phyloP scores from a whole-genome alignment of 116 monocot genomes.

The Phalaenopsis hybrid region DNA sequence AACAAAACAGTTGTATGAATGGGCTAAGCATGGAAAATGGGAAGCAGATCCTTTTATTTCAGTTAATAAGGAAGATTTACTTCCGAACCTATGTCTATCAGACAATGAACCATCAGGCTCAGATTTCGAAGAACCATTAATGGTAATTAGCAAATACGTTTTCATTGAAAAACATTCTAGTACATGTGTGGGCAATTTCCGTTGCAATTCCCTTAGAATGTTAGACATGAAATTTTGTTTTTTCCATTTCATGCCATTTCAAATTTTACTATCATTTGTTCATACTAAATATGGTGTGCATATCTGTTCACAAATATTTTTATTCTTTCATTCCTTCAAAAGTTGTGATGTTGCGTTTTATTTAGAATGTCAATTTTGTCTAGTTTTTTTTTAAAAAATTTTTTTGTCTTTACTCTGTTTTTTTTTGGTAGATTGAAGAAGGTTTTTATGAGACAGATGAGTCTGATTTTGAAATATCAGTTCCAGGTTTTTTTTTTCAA shows the following conservation, averaged over 20 bases:
- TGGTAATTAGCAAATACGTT: neutral
- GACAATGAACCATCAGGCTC: neutral
- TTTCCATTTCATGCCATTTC: neutral
- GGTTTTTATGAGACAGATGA: conserved; percentile 3
- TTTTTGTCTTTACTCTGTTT: neutral
- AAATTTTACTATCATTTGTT: neutral
- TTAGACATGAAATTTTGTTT: neutral
- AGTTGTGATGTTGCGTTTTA: neutral
- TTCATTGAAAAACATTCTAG: neutral
- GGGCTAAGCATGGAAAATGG: too few relatives aligned
- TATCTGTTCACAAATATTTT: too few relatives aligned
- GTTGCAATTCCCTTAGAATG: neutral
- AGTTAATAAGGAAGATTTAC: neutral
- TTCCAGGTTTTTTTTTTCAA: conserved; percentile 2
- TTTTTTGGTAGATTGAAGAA: neutral
- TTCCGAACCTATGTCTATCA: neutral
- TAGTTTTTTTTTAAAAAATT: neutral
- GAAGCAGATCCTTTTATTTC: neutral
- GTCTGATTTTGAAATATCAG: neutral
- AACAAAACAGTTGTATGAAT: too few relatives aligned
- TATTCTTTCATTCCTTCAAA: neutral
- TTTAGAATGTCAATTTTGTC: neutral
- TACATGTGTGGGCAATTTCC: neutral
- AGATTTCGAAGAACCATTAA: neutral
- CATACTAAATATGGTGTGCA: neutral